These are phyloP conservation scores for Pyrenophora tritici-repentis DNA, from an alignment of 2,329 filamentous ascomycete species.

Conservation along the genomic window DNA sequence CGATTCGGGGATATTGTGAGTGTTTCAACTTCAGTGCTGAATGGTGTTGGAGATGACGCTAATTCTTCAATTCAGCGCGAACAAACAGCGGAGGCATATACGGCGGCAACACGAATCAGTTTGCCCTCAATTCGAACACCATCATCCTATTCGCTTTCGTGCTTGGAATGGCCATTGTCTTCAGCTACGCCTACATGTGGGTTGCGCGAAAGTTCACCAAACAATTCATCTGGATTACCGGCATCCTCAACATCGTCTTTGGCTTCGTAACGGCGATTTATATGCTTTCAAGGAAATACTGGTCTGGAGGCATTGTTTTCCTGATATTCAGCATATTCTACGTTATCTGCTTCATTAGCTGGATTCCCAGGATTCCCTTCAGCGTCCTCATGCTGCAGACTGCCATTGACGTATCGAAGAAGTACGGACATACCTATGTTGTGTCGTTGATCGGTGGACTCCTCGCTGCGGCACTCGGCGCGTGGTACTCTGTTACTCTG, in stretches of 20 bases:
- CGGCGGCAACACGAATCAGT: conserved; percentile 63
- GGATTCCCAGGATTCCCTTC: conserved; percentile 88
- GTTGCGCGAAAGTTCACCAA: conserved; percentile 79
- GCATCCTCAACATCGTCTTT: conserved; percentile 67
- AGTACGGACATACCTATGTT: conserved; percentile 82
- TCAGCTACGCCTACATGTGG: conserved; percentile 79
- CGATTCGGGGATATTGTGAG: conserved; percentile 71
- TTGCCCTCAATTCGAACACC: conserved; percentile 79
- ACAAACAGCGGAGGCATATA: conserved; percentile 77
- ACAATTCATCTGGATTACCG: conserved; percentile 87
- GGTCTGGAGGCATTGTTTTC: conserved; percentile 85
- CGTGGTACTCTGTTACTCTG: conserved; percentile 85
- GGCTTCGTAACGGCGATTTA: conserved; percentile 86
- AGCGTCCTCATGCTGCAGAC: conserved; percentile 88
- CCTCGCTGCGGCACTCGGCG: conserved; percentile 73
- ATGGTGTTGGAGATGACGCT: conserved; percentile 1
- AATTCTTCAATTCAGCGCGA: conserved; percentile 45
- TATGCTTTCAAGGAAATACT: conserved; percentile 78
- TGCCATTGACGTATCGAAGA: conserved; percentile 81
- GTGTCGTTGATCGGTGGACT: conserved; percentile 85
- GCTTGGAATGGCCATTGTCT: conserved; percentile 71
- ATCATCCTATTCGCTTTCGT: conserved; percentile 83
- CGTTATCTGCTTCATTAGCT: conserved; percentile 75
- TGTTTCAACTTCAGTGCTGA: background rate
- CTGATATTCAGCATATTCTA: conserved; percentile 80